Percentiles rank a stretch among this genome's conserved stretches.
Conservation (phyloP, 345 rosid species). For the Lagerstroemia speciosa region DNA sequence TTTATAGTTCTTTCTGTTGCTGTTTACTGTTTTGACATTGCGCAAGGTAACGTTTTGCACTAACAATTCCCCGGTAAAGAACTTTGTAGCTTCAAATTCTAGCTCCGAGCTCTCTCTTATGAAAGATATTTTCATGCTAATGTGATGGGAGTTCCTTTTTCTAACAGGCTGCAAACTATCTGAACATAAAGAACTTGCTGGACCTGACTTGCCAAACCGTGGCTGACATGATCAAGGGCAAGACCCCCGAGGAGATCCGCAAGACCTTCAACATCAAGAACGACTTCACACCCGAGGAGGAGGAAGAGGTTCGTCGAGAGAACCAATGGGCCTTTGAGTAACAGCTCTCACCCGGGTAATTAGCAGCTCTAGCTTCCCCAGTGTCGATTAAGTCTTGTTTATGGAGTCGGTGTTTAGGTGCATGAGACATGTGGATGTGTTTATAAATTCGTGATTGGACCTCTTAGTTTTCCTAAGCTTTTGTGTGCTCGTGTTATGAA, state of each 20-base stretch:
- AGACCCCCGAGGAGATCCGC: constrained; percentile 42
- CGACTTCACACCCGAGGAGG: no score
- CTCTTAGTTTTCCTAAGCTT: no score
- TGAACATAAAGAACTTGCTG: constrained; percentile 37
- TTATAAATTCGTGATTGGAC: no score
- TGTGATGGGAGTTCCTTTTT: not conserved
- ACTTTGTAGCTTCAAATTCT: not conserved
- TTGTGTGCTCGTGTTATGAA: no score
- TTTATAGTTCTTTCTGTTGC: not conserved
- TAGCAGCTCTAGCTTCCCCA: not conserved
- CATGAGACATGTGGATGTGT: no score
- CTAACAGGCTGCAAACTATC: constrained; percentile 50
- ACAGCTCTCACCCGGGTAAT: not conserved
- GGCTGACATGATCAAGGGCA: constrained; percentile 53
- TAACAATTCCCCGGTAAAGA: not conserved
- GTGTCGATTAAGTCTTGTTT: no score
- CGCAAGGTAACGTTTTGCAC: not conserved
- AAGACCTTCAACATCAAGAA: constrained; percentile 48
- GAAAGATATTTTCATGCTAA: not conserved
- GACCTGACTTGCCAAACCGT: constrained; percentile 47
- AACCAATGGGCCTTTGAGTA: constrained; percentile 66
- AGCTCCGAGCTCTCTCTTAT: not conserved
- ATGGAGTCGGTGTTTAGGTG: no score
- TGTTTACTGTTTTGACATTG: not conserved
- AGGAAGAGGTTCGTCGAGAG: constrained; percentile 54